Evolutionary conservation across 208 protist genomes (phyloP).

Genomic region (Acanthamoeba divionensis): DNA sequence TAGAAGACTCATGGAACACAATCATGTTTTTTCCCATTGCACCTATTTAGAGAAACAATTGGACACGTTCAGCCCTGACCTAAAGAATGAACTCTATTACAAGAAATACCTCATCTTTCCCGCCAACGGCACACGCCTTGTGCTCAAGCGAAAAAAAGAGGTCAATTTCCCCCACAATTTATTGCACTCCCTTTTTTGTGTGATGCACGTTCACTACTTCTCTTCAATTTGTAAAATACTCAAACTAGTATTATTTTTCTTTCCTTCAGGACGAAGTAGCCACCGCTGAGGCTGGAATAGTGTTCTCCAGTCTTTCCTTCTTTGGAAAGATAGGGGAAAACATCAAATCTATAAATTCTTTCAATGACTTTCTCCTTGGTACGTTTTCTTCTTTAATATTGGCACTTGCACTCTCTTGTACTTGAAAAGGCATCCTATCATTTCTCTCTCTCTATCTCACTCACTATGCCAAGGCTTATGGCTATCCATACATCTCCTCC

Average conservation of each 20-base stretch:
- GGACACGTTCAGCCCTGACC: not conserved
- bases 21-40: too few relatives aligned
- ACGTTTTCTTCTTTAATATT: not conserved
- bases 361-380: constrained; percentile 31
- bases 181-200: too few relatives aligned
- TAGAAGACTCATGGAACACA: too few relatives aligned
- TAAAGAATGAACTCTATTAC: constrained; percentile 40
- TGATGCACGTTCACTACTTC: too few relatives aligned
- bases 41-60: constrained; percentile 31
- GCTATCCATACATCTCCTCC: too few relatives aligned
- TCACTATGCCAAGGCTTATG: too few relatives aligned
- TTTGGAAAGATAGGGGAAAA: constrained; percentile 18
- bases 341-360: constrained; percentile 35
- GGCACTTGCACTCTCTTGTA: too few relatives aligned
- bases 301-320: constrained; percentile 30
- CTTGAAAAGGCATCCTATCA: too few relatives aligned
- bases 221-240: too few relatives aligned
- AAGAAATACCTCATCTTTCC: constrained; percentile 36
- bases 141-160: constrained; percentile 40
- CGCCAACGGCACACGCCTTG: constrained; percentile 27
- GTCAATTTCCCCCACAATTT: not conserved
- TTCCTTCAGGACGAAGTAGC: constrained; percentile 14
- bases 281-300: constrained; percentile 19
- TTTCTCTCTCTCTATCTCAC: too few relatives aligned
- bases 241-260: not conserved